These are phyloP conservation scores for Citrullus colocynthis DNA, from an alignment of 306 rosid genomes.

Conservation along the genomic window DNA sequence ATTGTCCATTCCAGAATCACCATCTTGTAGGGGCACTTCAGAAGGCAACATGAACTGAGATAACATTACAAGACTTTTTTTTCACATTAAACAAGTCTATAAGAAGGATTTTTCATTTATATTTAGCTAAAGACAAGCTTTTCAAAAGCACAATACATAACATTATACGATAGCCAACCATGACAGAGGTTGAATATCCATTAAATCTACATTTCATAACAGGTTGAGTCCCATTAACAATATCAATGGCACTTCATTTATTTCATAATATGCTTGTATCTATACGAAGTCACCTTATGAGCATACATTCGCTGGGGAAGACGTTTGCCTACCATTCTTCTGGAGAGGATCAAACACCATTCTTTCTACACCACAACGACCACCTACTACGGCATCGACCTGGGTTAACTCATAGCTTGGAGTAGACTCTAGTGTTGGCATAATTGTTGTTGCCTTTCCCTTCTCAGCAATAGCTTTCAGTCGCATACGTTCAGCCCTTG, in stretches of 20 bases:
- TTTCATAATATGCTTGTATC: not conserved
- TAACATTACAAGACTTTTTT: not conserved
- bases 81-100: not conserved
- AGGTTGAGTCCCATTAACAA: not conserved
- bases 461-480: slow-evolving; percentile 46
- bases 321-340: slow-evolving; percentile 21
- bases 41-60: not conserved
- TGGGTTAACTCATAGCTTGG: slow-evolving; percentile 10
- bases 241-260: not conserved
- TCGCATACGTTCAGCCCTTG: slow-evolving; percentile 60
- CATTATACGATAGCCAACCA: not conserved
- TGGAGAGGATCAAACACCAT: slow-evolving; percentile 29
- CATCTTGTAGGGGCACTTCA: not conserved
- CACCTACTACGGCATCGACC: slow-evolving; percentile 15
- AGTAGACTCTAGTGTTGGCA: slow-evolving; percentile 13
- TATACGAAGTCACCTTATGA: slow-evolving; percentile 17
- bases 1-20: not conserved
- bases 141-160: not conserved
- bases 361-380: slow-evolving; percentile 35
- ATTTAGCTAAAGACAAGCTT: not conserved
- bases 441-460: slow-evolving; percentile 13
- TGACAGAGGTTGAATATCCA: not conserved
- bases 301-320: slow-evolving; percentile 35
- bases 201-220: slow-evolving; percentile 3
- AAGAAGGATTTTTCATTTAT: not conserved